phyloP scores from a whole-genome alignment of 106 monocot genomes.

The Phalaenopsis aphrodite region DNA sequence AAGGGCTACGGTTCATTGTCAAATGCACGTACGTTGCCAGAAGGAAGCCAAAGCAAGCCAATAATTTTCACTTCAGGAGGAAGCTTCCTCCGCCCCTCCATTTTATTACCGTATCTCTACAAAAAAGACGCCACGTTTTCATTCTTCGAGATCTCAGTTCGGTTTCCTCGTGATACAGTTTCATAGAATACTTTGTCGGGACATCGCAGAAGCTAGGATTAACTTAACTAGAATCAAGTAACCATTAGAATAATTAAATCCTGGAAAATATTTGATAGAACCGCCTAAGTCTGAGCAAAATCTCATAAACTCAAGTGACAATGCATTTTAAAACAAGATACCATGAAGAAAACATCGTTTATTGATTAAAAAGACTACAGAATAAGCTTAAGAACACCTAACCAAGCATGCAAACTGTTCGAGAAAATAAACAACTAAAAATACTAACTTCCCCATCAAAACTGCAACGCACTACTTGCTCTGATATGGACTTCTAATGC shows the following conservation, averaged over 20 bases:
- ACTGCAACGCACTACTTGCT: not conserved
- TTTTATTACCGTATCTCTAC: not conserved
- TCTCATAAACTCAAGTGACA: too few relatives aligned
- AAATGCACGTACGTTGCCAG: too few relatives aligned
- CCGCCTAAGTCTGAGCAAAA: too few relatives aligned
- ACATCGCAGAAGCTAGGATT: too few relatives aligned
- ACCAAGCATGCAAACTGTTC: not conserved
- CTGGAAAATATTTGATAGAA: too few relatives aligned
- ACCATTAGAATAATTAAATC: too few relatives aligned
- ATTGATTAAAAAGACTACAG: not conserved
- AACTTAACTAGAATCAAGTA: too few relatives aligned
- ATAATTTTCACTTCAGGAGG: not conserved
- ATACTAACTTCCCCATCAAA: not conserved
- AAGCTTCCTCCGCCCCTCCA: not conserved
- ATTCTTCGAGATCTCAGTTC: not conserved
- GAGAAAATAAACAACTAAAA: not conserved
- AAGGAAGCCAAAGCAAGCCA: not conserved
- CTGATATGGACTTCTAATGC: conserved; percentile 15
- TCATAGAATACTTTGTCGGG: too few relatives aligned
- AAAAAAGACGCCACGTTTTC: not conserved
- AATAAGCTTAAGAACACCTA: not conserved
- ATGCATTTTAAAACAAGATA: not conserved
- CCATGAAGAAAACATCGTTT: not conserved
- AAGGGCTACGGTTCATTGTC: too few relatives aligned
- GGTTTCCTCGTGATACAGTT: not conserved